Evolutionary conservation across 257 asterid genomes (phyloP).

Genomic region (Nicotiana attenuata): DNA sequence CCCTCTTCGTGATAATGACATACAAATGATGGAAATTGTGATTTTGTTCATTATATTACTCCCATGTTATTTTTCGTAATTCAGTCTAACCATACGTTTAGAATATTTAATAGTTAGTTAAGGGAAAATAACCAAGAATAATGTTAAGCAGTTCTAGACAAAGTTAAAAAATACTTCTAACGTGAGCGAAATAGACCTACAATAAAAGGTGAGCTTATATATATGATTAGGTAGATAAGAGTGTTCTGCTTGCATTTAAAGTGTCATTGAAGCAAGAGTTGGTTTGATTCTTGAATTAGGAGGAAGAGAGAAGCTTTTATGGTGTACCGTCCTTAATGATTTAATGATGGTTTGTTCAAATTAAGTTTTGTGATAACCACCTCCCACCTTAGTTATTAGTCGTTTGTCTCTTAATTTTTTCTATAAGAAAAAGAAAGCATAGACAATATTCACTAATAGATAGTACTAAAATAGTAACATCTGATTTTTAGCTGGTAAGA

Average conservation of each 20-base stretch:
- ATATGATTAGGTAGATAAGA: conserved; percentile 27
- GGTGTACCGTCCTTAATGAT: conserved; percentile 5
- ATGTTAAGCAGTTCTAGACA: not conserved
- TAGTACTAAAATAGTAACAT: too few relatives aligned
- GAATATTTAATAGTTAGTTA: too few relatives aligned
- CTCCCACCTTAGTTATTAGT: not conserved
- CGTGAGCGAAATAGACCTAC: not conserved
- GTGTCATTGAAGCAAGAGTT: conserved; percentile 19
- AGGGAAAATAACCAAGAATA: not conserved
- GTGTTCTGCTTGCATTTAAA: conserved; percentile 37
- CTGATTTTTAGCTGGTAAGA: too few relatives aligned
- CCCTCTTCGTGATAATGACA: too few relatives aligned
- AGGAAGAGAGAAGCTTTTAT: not conserved
- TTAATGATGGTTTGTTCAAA: not conserved
- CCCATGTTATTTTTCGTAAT: not conserved
- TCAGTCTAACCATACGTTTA: not conserved
- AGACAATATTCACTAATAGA: too few relatives aligned
- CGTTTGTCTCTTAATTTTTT: too few relatives aligned
- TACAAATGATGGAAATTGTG: too few relatives aligned
- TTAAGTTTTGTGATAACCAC: conserved; percentile 3
- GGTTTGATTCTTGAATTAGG: conserved; percentile 1
- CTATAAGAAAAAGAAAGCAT: too few relatives aligned
- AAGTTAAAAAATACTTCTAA: not conserved
- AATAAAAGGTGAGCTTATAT: conserved; percentile 9
- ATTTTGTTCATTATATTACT: too few relatives aligned